A percentile compares a stretch with the other conserved stretches of the same genome.
phyloP scores from a whole-genome alignment of 1,139 yeast genomes.

The Saccharomyces hybrid region DNA sequence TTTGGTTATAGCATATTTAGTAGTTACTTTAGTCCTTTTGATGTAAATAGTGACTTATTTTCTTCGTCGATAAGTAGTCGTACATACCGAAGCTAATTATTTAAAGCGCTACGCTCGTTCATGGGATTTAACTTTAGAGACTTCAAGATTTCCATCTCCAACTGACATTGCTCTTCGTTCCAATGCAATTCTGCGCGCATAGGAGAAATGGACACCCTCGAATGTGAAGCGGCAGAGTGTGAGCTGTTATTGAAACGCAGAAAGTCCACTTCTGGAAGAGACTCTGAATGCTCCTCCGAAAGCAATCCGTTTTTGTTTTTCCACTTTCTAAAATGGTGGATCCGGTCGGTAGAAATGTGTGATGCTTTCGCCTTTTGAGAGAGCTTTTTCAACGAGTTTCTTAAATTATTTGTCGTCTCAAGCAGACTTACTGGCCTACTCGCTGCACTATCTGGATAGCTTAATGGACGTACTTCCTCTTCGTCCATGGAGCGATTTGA shows the following conservation, averaged over 20 bases:
- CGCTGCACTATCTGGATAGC: background rate
- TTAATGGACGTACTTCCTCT: background rate
- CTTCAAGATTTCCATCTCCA: background rate
- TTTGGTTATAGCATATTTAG: background rate
- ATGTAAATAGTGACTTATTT: background rate
- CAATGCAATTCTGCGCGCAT: background rate
- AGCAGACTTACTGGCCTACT: background rate
- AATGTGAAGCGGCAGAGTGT: background rate
- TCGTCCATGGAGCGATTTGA: background rate
- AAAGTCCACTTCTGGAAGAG: background rate
- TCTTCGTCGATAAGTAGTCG: background rate
- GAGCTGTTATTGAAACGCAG: background rate
- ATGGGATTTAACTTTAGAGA: background rate
- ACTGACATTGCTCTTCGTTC: background rate
- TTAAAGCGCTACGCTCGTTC: background rate
- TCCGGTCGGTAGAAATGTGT: background rate
- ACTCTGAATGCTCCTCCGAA: background rate
- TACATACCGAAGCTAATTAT: background rate
- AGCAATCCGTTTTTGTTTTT: background rate
- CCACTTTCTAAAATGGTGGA: background rate
- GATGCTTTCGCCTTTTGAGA: background rate
- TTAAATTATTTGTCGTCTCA: background rate
- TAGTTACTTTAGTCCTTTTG: background rate
- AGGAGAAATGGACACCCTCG: background rate
- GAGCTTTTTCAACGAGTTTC: background rate